Base-by-base conservation (phyloP, 2,329 filamentous ascomycete genomes). In the Cryphonectria parasitica region DNA sequence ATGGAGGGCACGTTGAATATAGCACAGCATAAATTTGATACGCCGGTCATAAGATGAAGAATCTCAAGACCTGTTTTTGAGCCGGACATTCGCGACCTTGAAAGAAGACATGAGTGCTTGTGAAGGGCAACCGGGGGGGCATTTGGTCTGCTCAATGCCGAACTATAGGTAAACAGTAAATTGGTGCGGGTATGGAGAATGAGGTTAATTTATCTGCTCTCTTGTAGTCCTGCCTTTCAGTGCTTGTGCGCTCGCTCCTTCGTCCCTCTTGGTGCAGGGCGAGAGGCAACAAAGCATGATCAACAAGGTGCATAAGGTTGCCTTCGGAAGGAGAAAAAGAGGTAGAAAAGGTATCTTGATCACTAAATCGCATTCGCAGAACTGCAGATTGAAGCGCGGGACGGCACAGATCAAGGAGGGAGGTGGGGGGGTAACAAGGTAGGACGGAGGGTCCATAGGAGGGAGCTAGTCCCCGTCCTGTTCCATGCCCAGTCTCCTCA, bases 311-410 rank as follows among this genome's bases (percentile, higher is more conserved):
- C 11, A 31, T 10, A 17, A 15, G 25, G 4, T 34, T 7, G 11
- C 25, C 25, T 31, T 58, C 28, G 28, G 54, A 31, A 10, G 25
- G 3, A 19, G 54, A 28, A 56, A 28, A 31, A 58, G 54, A 8
- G 31, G 28, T 6, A 6, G 15, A 7, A 31, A 11, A 13, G 54
- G 25, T 34, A 28, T 31, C 54, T 58, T 58, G 54, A 34, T 19
- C 54, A 58, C 19, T 58, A 22, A 65, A 66, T 69, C 56, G 63
- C 41, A 69, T 67, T 71, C 45, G 28, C 45, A 66, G 39, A 58
- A 69, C 34, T 52, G 41, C 41, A 60, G 67, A 41, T 52, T 41
- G 49, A 68, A 39, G 45, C 62, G 54, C 43, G 45, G 56, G 17
- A 45, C 43, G 22, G 19, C 60, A 31, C n/a, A 52, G 7, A 39